Base-by-base conservation (phyloP, 768 basidiomycete genomes). In the Rhodotorula graminis region DNA sequence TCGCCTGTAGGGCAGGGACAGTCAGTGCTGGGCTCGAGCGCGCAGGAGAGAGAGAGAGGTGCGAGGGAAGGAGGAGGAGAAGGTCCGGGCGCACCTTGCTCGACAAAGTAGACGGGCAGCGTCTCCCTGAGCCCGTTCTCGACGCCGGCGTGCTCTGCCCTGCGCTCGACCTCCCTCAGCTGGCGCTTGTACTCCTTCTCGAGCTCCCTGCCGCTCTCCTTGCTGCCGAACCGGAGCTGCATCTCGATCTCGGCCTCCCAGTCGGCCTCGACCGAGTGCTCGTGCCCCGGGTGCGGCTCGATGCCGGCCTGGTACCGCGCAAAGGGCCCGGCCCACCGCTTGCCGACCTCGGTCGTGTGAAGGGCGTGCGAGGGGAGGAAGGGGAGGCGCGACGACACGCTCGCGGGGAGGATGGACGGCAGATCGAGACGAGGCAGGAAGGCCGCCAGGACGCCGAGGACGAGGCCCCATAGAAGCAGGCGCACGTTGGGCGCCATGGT, bases 231-330 rank as follows among this genome's bases (percentile, higher is more conserved):
- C 52, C 73, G 37, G 16, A 70, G 49, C 46, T 67, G 69, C 53
- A n/a, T 33, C 61, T 74, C 71, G 47, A 72, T 42, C 59, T 68
- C 67, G 19, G 67, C 66, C 63, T 74, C 73, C 73, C 63, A 65
- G 25, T 56, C 57, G 1, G 62, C 65, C 29, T 71, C 55, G 31
- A 42, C 27, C 16, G 49, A 52, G 31, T 67, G 66, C 25, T 65
- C 67, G 40, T 65, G 42, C 27, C 64, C 55, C 31, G n/a, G 23
- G 16, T 60, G 49, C 33, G 53, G 46, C 25, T 70, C 69, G 23
- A 50, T 25, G 21, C 25, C 1, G 10, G 31, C 19, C 37, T 71
- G 69, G 63, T 68, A 71, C n/a, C 73, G 69, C 27, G 65, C 67
- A 29, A 67, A 50, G 7, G 63, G 27, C 16, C n/a, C 53, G 3